A percentile compares a stretch with the other conserved stretches of the same genome.
Conservation (phyloP, 2,329 filamentous ascomycete genomes). For the Diaporthe destruens region DNA sequence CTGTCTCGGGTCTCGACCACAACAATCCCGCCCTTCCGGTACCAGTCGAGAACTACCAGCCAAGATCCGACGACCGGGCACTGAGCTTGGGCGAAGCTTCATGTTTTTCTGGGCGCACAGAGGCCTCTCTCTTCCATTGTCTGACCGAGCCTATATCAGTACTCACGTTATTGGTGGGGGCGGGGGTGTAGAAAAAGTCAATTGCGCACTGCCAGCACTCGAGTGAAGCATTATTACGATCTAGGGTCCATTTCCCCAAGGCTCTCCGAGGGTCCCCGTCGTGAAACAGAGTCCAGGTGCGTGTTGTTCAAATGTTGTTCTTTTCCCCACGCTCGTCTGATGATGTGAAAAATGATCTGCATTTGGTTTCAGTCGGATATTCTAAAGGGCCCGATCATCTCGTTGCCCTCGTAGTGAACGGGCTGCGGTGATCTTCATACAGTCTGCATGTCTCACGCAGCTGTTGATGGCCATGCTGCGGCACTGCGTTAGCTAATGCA, state of each 20-base stretch:
- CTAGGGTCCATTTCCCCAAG: not conserved
- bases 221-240: no score
- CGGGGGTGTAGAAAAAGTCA: not conserved
- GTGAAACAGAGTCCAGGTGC: conserved; percentile 7
- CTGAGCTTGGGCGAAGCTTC: conserved; percentile 20
- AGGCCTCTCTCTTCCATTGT: not conserved
- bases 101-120: not conserved
- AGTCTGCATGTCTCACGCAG: not conserved
- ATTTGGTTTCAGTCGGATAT: not conserved
- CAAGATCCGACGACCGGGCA: conserved; percentile 13
- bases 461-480: no score
- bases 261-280: not conserved
- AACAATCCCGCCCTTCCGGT: conserved; percentile 22
- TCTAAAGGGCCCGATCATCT: no score
- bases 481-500: no score
- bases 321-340: not conserved
- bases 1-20: conserved; percentile 25
- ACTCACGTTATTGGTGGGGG: not conserved
- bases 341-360: not conserved
- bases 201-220: conserved; percentile 3
- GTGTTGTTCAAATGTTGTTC: not conserved
- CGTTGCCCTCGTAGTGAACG: no score
- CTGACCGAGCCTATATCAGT: not conserved
- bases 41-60: conserved; percentile 1
- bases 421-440: not conserved